Evolutionary conservation across 306 rosid genomes (phyloP).

Genomic region (Citrullus mucosospermus): DNA sequence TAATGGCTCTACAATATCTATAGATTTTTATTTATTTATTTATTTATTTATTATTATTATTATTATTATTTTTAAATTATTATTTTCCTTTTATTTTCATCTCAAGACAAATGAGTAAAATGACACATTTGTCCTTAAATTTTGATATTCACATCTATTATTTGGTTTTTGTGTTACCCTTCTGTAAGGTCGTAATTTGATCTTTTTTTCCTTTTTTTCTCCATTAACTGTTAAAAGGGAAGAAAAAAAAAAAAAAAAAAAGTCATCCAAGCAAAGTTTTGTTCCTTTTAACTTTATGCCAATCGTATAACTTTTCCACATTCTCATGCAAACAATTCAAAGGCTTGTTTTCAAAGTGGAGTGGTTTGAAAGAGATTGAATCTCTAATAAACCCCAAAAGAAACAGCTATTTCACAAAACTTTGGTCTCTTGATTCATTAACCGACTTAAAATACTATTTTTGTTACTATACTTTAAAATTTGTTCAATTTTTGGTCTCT

Average conservation of each 20-base stretch:
- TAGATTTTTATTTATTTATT: too few relatives aligned
- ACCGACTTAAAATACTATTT: too few relatives aligned
- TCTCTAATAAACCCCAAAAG: neutral
- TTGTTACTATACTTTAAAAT: too few relatives aligned
- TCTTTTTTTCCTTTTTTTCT: too few relatives aligned
- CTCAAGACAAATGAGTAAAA: neutral
- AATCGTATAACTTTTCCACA: neutral
- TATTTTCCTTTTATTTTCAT: neutral
- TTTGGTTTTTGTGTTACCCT: neutral
- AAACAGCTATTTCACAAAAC: neutral
- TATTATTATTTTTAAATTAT: too few relatives aligned
- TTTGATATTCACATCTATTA: neutral
- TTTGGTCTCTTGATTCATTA: too few relatives aligned
- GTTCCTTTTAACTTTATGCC: constrained; percentile 5
- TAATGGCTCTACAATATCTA: too few relatives aligned
- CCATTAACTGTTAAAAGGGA: too few relatives aligned
- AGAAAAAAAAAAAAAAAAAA: neutral
- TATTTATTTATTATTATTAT: too few relatives aligned
- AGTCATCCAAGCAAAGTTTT: neutral
- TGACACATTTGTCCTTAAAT: neutral
- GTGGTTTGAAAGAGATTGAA: neutral
- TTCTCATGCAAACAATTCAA: neutral
- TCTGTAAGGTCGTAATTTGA: neutral
- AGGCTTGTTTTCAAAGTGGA: neutral
- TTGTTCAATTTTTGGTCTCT: too few relatives aligned